Evolutionary conservation across 306 rosid species (phyloP), one percentile per base, ranked within the genome.

Genomic region (Pyrus communis): DNA sequence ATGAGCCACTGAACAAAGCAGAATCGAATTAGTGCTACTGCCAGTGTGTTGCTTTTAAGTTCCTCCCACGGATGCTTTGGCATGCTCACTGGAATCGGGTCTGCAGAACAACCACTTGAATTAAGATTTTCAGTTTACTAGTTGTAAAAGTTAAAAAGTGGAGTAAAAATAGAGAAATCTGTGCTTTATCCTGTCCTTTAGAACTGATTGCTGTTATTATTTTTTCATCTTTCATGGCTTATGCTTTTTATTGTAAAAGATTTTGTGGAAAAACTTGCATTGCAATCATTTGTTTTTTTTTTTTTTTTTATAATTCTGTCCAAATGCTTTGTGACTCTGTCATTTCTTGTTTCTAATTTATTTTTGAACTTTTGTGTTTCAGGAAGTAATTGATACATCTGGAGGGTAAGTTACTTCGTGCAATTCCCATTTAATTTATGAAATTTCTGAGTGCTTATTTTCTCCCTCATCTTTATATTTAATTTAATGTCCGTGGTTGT

Each of bases 361-460:
- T 5, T 45, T 77, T 64, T 49, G 0, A 21, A 23, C 30, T 13
- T 68, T 63, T 74, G 22, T 78, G 84, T 88, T 86, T 83, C 98
- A 95, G 98, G 98, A 90, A 77, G 96, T 95, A 51, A 66, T 76
- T n/a, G 98, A 95, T 73, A 90, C 94, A 70, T 95, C 97, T 66
- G 97, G 97, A 79, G 98, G 98, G 98, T 92, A 86, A 75, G 95
- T 76, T 52, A 51, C 66, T 61, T 60, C 62, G 14, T 65, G 17
- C 31, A 18, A 30, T 58, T 15, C 4, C 3, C 9, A 14, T 3
- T 60, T 3, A 42, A 60, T 59, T n/a, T 38, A 74, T 9, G 58
- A 59, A 40, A 23, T 40, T 74, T 59, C 12, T 25, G 42, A 31
- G 46, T 77, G 67, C 40, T 75, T 38, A 38, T 38, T 22, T 22